These are phyloP conservation scores for Candida insectalens DNA, from an alignment of 805 yeast species.

Conservation along the genomic window DNA sequence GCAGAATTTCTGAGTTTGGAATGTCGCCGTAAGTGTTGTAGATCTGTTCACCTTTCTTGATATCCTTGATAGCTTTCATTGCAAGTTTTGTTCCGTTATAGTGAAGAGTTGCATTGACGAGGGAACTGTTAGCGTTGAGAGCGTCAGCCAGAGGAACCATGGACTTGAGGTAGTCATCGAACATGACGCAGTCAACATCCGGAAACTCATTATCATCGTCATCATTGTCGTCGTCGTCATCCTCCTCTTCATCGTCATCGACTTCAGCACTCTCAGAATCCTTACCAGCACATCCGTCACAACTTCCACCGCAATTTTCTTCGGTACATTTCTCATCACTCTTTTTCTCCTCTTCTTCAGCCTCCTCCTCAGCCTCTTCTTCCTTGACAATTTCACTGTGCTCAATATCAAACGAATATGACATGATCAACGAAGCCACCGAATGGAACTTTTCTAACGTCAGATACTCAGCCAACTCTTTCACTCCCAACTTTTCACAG, in stretches of 20 bases:
- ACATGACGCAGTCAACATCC: constrained; percentile 3
- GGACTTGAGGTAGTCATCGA: constrained; percentile 46
- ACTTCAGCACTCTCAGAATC: constrained; percentile 23
- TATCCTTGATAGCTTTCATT: constrained; percentile 63
- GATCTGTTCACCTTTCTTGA: constrained; percentile 60
- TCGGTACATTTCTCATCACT: constrained; percentile 4
- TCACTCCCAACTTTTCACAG: constrained; percentile 28
- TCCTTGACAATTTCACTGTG: constrained; percentile 21
- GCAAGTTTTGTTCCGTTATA: constrained; percentile 40
- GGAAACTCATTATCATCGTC: constrained; percentile 15
- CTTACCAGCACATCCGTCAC: constrained; percentile 25
- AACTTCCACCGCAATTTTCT: background rate
- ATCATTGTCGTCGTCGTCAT: constrained; percentile 10
- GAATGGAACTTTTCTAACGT: constrained; percentile 53
- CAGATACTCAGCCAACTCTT: constrained; percentile 23
- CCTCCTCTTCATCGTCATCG: constrained; percentile 7
- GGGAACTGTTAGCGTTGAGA: constrained; percentile 72
- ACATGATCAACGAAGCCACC: constrained; percentile 74
- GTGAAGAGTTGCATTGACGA: constrained; percentile 64
- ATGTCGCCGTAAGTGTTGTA: constrained; percentile 86
- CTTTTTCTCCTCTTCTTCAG: constrained; percentile 11
- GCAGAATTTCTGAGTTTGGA: constrained; percentile 81
- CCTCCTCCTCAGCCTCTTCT: constrained; percentile 21
- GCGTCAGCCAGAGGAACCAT: constrained; percentile 94
- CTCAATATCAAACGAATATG: constrained; percentile 85